These are phyloP conservation scores for Raffaelea deltoideospora DNA, from an alignment of 2,329 filamentous ascomycete species.

Conservation along the genomic window DNA sequence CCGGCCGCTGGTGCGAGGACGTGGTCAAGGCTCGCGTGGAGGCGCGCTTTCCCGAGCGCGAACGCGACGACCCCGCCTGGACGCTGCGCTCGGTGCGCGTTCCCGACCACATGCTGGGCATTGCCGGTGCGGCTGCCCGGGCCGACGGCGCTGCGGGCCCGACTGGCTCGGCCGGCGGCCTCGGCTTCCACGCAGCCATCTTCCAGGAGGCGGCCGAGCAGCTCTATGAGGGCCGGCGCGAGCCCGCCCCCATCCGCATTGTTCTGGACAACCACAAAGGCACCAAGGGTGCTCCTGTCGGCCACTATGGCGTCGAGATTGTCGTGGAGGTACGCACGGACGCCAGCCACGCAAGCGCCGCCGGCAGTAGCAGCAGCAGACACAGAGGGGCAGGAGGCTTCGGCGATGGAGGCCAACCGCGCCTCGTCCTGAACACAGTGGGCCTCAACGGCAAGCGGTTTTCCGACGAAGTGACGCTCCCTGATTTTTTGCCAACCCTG, in stretches of 20 bases:
- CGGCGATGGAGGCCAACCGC: constrained; percentile 29
- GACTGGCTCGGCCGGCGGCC: no score
- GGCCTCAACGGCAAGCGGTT: constrained; percentile 58
- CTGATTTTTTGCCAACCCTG: constrained; percentile 61
- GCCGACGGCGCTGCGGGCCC: no score
- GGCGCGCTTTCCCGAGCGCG: constrained; percentile 65
- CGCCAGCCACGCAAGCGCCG: constrained; percentile 27
- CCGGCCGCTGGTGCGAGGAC: constrained; percentile 66
- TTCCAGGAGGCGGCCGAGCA: constrained; percentile 55
- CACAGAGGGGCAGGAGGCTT: constrained; percentile 1
- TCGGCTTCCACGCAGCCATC: constrained; percentile 50
- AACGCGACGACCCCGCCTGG: constrained; percentile 71
- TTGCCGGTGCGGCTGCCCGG: no score
- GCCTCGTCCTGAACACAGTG: constrained; percentile 33
- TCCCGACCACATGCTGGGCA: constrained; percentile 43
- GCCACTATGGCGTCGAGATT: constrained; percentile 57
- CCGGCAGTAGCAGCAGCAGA: constrained; percentile 24
- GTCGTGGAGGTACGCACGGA: constrained; percentile 45
- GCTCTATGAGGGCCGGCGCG: constrained; percentile 46
- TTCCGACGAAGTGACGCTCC: constrained; percentile 55
- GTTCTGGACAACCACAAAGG: constrained; percentile 57
- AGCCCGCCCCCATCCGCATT: constrained; percentile 54
- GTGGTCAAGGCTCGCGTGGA: constrained; percentile 76
- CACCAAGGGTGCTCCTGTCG: constrained; percentile 49
- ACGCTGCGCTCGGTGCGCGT: constrained; percentile 56